Conservation (phyloP, 1,139 yeast genomes). For the Suhomyces chickasaworum region DNA sequence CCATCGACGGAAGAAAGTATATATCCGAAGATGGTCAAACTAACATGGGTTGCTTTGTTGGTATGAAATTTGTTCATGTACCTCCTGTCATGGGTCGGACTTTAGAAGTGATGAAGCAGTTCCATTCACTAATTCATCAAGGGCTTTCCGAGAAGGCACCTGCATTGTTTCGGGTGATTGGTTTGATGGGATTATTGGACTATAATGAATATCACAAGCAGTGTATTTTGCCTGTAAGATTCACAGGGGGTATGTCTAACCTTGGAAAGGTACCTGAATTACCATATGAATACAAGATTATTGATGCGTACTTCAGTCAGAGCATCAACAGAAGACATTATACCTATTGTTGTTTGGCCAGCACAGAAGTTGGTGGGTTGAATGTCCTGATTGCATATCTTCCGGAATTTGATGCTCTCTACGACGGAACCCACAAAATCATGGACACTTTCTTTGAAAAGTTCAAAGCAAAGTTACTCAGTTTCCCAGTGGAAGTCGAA, state of each 20-base stretch:
- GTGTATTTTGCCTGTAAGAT: slow-evolving; percentile 13
- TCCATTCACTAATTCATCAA: neutral
- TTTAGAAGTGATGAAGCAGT: neutral
- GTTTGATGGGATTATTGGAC: neutral
- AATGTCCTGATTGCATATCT: slow-evolving; percentile 3
- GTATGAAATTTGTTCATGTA: slow-evolving; percentile 19
- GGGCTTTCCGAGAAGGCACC: neutral
- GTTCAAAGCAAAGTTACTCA: neutral
- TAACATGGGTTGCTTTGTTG: slow-evolving; percentile 2
- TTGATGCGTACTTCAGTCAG: slow-evolving; percentile 1
- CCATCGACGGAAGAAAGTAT: slow-evolving; percentile 2
- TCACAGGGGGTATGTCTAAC: slow-evolving; percentile 25
- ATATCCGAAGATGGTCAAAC: neutral
- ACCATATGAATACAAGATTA: neutral
- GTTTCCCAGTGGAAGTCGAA: neutral
- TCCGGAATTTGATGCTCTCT: slow-evolving; percentile 2
- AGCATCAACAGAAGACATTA: neutral
- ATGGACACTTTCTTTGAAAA: slow-evolving; percentile 3
- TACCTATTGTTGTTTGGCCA: slow-evolving; percentile 1
- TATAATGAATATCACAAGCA: neutral
- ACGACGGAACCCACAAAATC: neutral
- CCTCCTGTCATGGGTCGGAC: slow-evolving; percentile 19
- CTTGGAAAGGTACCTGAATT: slow-evolving; percentile 19
- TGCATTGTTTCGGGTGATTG: neutral
- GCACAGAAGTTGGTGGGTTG: slow-evolving; percentile 8